These are phyloP conservation scores for Paralagenidium karlingii DNA, from an alignment of 352 stramenopile genomes.

Conservation along the genomic window DNA sequence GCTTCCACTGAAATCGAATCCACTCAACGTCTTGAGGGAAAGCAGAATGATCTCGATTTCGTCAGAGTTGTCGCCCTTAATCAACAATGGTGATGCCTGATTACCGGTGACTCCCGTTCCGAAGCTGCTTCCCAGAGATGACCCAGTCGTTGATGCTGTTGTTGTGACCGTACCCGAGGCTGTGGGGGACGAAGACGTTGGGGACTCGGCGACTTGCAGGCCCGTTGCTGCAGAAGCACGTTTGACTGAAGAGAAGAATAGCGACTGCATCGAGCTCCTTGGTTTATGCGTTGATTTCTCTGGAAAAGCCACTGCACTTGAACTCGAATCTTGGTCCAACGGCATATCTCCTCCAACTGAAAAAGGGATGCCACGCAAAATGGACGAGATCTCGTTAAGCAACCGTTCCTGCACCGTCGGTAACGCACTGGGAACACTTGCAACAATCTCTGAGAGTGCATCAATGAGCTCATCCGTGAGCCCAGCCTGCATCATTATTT, in stretches of 20 bases:
- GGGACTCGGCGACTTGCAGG: not conserved
- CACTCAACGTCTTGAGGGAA: constrained; percentile 88
- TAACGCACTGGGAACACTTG: constrained; percentile 82
- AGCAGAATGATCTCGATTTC: constrained; percentile 79
- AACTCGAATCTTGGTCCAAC: not conserved
- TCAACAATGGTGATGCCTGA: constrained; percentile 9
- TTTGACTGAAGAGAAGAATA: no score
- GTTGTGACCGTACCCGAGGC: no score
- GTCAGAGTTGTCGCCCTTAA: constrained; percentile 67
- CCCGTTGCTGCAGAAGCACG: no score
- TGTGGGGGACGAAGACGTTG: constrained; percentile 7
- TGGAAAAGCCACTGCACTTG: no score
- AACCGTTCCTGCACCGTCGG: constrained; percentile 89
- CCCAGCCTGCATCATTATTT: constrained; percentile 82
- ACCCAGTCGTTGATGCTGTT: no score
- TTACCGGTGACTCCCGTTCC: not conserved
- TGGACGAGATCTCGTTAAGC: constrained; percentile 93
- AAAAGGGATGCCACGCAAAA: constrained; percentile 80
- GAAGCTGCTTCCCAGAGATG: not conserved
- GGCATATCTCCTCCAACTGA: constrained; percentile 10
- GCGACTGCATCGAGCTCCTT: no score
- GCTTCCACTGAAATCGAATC: constrained; percentile 87
- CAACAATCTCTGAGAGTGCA: constrained; percentile 84
- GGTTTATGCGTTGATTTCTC: no score
- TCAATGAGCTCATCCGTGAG: constrained; percentile 92